Conservation (phyloP, 1,284 basidiomycete species). For the Trichosporon sp. region DNA sequence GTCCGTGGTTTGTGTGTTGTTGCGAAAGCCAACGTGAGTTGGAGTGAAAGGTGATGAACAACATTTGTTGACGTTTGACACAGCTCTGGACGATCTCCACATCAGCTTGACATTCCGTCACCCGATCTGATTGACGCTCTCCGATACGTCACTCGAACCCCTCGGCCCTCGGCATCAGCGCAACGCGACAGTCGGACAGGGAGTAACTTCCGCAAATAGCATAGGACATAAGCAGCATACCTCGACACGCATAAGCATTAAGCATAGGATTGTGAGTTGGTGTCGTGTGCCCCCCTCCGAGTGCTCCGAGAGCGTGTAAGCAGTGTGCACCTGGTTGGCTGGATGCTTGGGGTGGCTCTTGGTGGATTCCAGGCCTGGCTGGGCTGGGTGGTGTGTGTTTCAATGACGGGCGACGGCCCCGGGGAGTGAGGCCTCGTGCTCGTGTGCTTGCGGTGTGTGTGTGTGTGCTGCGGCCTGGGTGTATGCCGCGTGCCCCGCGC, state of each 20-base stretch:
- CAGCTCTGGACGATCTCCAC: no score
- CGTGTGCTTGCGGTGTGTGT: neutral
- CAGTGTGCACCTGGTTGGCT: no score
- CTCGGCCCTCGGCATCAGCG: neutral
- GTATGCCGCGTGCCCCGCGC: neutral
- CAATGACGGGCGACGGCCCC: neutral
- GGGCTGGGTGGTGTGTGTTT: neutral
- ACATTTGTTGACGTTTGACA: neutral
- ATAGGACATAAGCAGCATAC: conserved; percentile 1
- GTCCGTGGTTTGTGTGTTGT: neutral
- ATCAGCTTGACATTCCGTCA: neutral
- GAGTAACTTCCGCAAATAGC: neutral
- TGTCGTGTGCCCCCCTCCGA: neutral
- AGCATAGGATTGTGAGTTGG: neutral
- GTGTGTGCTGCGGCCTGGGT: conserved; percentile 2
- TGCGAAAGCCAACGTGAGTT: neutral
- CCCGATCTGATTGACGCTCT: neutral
- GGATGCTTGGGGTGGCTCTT: no score
- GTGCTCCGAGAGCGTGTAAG: no score
- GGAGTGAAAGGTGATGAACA: neutral
- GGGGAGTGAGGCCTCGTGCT: neutral
- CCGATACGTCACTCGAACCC: neutral
- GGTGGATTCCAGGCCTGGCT: neutral
- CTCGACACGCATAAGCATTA: neutral
- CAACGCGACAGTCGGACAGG: no score